These are phyloP conservation scores for Epichloe gansuensis DNA, from an alignment of 2,329 filamentous ascomycete species.

Conservation along the genomic window DNA sequence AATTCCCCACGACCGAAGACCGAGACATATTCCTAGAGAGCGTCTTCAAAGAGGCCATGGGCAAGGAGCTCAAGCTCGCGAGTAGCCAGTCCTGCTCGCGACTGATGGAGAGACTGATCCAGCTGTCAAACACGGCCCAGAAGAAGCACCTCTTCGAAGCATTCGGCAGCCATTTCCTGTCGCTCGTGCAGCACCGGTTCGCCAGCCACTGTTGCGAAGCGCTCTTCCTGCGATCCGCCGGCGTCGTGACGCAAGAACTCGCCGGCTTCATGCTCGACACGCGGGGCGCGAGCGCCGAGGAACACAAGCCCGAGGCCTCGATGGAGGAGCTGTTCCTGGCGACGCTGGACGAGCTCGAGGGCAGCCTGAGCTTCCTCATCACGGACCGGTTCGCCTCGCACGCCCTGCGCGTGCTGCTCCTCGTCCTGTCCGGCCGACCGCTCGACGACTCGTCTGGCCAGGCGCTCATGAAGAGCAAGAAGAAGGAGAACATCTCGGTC, in stretches of 20 bases:
- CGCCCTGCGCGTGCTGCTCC: slow-evolving; percentile 70
- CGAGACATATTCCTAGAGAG: slow-evolving; percentile 61
- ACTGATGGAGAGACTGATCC: slow-evolving; percentile 81
- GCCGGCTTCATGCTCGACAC: slow-evolving; percentile 32
- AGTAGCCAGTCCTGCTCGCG: slow-evolving; percentile 93
- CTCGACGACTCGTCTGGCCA: slow-evolving; percentile 57
- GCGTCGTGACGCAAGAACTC: slow-evolving; percentile 64
- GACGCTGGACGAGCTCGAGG: slow-evolving; percentile 79
- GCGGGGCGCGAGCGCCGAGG: slow-evolving; percentile 30
- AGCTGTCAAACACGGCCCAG: slow-evolving; percentile 65
- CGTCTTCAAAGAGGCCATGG: slow-evolving; percentile 74
- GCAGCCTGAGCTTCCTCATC: slow-evolving; percentile 68
- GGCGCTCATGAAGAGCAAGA: slow-evolving; percentile 77
- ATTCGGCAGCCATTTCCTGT: slow-evolving; percentile 76
- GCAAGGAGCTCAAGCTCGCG: slow-evolving; percentile 91
- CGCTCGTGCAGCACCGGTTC: slow-evolving; percentile 88
- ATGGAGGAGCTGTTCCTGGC: slow-evolving; percentile 81
- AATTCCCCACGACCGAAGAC: slow-evolving; percentile 69
- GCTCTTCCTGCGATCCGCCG: slow-evolving; percentile 73
- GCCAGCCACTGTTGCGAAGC: slow-evolving; percentile 96
- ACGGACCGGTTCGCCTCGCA: slow-evolving; percentile 88
- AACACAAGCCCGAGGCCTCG: slow-evolving; percentile 40
- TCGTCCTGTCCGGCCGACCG: slow-evolving; percentile 75
- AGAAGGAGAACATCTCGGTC: slow-evolving; percentile 72
- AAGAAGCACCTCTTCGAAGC: slow-evolving; percentile 79